phyloP scores from a whole-genome alignment of 805 yeast species.

The Starmerella riodocensis region DNA sequence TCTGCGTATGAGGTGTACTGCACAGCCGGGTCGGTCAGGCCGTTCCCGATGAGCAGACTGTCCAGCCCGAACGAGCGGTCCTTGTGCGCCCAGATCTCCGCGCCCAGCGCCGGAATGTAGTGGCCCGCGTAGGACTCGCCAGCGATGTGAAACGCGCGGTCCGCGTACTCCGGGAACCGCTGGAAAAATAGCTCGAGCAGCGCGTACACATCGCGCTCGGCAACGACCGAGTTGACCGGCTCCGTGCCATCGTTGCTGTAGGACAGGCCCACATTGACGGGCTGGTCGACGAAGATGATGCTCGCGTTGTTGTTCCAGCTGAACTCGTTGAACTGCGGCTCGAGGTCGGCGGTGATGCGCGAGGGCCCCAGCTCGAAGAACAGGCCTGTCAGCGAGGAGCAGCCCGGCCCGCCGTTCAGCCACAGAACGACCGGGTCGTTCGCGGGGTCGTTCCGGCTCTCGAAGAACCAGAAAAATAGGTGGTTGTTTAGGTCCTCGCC shows the following conservation, averaged over 20 bases:
- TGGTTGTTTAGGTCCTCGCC: slow-evolving; percentile 59
- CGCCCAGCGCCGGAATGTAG: slow-evolving; percentile 73
- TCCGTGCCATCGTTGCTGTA: slow-evolving; percentile 37
- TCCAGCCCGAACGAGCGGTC: slow-evolving; percentile 58
- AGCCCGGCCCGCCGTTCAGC: slow-evolving; percentile 96
- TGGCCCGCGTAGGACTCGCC: slow-evolving; percentile 96
- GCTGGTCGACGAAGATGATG: slow-evolving; percentile 86
- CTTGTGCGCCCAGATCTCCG: slow-evolving; percentile 43
- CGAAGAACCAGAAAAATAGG: slow-evolving; percentile 86
- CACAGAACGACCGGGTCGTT: slow-evolving; percentile 78
- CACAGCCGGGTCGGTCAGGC: slow-evolving; percentile 71
- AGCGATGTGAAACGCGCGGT: slow-evolving; percentile 57
- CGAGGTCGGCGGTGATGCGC: slow-evolving; percentile 50
- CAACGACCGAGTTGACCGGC: slow-evolving; percentile 33
- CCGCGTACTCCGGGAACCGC: slow-evolving; percentile 65
- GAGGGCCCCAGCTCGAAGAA: slow-evolving; percentile 92
- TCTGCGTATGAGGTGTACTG: slow-evolving; percentile 76
- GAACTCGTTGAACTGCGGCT: slow-evolving; percentile 67
- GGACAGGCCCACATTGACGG: slow-evolving; percentile 87
- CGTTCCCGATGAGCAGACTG: slow-evolving; percentile 83
- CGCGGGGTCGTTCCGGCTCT: slow-evolving; percentile 70
- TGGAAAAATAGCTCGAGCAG: slow-evolving; percentile 77
- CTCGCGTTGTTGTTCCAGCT: slow-evolving; percentile 92
- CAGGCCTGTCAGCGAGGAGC: slow-evolving; percentile 85
- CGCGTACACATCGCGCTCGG: slow-evolving; percentile 79